Evolutionary conservation across 371 early-diverging fungal species (phyloP).

Genomic region (Circinella minor): DNA sequence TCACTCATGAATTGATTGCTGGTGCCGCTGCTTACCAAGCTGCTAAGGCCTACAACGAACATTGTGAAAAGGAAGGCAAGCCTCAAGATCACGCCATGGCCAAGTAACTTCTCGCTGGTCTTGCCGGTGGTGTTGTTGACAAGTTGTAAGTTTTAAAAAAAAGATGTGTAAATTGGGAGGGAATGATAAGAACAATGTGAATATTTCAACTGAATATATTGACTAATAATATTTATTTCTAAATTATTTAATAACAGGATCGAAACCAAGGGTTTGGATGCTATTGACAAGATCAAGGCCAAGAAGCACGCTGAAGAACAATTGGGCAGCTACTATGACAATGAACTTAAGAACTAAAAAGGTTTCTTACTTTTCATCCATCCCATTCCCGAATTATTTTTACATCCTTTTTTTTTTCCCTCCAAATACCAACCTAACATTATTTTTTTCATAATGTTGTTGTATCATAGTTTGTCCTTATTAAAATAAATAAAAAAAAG

Average conservation of each 20-base stretch:
- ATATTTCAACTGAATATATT: too few relatives aligned
- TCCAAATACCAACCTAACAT: neutral
- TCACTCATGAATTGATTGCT: slow-evolving; percentile 58
- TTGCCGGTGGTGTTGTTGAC: slow-evolving; percentile 56
- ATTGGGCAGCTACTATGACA: slow-evolving; percentile 34
- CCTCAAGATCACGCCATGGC: slow-evolving; percentile 48
- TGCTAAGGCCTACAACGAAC: slow-evolving; percentile 52
- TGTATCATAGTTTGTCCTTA: neutral
- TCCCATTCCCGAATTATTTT: neutral
- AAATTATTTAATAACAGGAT: slow-evolving; percentile 20
- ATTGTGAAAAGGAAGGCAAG: slow-evolving; percentile 51
- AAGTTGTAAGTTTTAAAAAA: slow-evolving; percentile 38
- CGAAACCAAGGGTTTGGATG: slow-evolving; percentile 59
- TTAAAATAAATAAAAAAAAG: neutral
- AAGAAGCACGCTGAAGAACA: slow-evolving; percentile 47
- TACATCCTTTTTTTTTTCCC: too few relatives aligned
- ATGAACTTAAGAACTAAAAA: neutral
- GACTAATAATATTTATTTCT: neutral
- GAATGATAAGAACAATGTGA: too few relatives aligned
- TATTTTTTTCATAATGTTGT: neutral
- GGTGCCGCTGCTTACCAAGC: slow-evolving; percentile 56
- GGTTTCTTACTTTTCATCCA: neutral
- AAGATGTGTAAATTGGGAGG: too few relatives aligned
- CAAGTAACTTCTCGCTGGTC: slow-evolving; percentile 58
- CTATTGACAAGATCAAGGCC: slow-evolving; percentile 48